Evolutionary conservation across 164 flowering plant species (phyloP), one percentile per base, ranked within the genome.

Genomic region (Stephania yunnanensis): DNA sequence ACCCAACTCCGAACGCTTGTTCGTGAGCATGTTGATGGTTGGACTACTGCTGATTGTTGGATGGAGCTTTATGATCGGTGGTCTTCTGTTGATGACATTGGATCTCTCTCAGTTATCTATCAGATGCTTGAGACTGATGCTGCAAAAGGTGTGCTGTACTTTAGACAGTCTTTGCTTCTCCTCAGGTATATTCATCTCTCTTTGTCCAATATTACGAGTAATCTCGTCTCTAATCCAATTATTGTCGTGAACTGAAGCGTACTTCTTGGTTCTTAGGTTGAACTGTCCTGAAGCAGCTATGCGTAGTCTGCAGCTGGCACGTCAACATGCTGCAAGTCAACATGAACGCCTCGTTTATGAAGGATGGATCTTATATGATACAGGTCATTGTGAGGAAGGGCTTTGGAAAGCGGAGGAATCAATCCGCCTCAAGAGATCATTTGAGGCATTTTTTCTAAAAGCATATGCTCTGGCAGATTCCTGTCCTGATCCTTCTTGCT

Each of bases 401-500:
- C 93, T 93, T 74, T 84, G 65, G 29, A 96, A 93, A 81, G 98
- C 98, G 1, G 98, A 92, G 80, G 97, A 91, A 77, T 93, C 99
- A 72, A 87, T 93, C 68, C 72, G 81, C 46, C 89, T 93, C 30
- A 86, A 87, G 67, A 88, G 97, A 82, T 92, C 99, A 8, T 96
- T 96, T 79, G 98, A 93, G 82, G 99, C 99, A 22, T 96, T 88
- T 81, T 96, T 93, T 83, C 81, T 96, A 75, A 92, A 96, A 84
- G 99, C 99, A 36, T 96, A 93, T 89, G 99, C 98, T 71, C 86
- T 96, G 81, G 99, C 99, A 19, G 99, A 96, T 82, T 96, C 99
- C 73, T 88, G 94, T 72, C 89, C 74, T 71, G 98, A 96, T 81
- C 86, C 92, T 64, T 91, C 97, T 70, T 89, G 89, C 86, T 89